phyloP scores from a whole-genome alignment of 129 eudicot species.

The Heracleum sosnowskyi region DNA sequence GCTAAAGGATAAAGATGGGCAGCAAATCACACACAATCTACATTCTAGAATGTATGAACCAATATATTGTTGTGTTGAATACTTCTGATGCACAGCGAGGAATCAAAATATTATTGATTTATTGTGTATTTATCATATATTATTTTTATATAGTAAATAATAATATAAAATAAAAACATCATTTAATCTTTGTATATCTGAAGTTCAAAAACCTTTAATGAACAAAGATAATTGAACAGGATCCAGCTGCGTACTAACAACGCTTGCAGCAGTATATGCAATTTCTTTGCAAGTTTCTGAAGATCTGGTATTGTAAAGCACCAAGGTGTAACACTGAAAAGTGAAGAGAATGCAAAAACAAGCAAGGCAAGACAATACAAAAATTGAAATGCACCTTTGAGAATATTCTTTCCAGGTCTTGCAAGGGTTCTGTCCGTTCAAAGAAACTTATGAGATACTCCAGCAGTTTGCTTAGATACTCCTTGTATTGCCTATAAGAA shows the following conservation, averaged over 20 bases:
- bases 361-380: background rate
- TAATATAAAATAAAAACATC: background rate
- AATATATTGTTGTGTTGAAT: background rate
- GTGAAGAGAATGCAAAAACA: background rate
- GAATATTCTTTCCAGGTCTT: constrained; percentile 89
- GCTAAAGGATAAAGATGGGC: background rate
- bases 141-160: too few relatives aligned
- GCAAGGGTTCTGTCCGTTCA: constrained; percentile 93
- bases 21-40: background rate
- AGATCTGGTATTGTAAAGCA: background rate
- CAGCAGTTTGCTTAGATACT: constrained; percentile 65
- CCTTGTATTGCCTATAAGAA: constrained; percentile 68
- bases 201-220: too few relatives aligned
- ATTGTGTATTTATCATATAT: background rate
- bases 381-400: constrained; percentile 41
- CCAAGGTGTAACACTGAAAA: constrained; percentile 1
- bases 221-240: background rate
- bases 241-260: background rate
- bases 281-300: background rate
- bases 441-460: constrained; percentile 73
- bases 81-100: background rate
- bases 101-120: background rate
- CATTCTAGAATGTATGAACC: background rate
- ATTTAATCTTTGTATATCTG: too few relatives aligned
- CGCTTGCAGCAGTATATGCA: background rate